Evolutionary conservation across 352 stramenopile species (phyloP).

Genomic region (Phytophthora pluvialis): DNA sequence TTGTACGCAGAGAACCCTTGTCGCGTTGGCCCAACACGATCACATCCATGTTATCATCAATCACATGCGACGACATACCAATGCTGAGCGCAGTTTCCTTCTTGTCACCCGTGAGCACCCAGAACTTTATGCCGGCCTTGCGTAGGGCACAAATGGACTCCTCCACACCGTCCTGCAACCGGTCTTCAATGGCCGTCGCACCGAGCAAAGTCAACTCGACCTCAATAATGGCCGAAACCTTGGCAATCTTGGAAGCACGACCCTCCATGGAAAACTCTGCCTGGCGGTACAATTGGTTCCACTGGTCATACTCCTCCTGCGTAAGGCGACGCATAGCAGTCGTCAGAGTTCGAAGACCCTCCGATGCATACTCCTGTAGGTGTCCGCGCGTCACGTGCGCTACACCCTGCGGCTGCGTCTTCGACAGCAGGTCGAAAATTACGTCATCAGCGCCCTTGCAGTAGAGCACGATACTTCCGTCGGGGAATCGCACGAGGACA

Average conservation of each 20-base stretch:
- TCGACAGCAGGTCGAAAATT: constrained; percentile 76
- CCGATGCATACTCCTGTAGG: constrained; percentile 82
- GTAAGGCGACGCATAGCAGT: constrained; percentile 74
- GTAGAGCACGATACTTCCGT: constrained; percentile 78
- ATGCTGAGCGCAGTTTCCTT: constrained; percentile 90
- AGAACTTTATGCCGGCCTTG: constrained; percentile 96
- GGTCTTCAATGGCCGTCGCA: constrained; percentile 93
- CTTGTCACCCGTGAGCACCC: constrained; percentile 95
- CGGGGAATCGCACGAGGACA: constrained; percentile 91
- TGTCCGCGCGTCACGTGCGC: constrained; percentile 83
- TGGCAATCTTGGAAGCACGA: constrained; percentile 75
- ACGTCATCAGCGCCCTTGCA: constrained; percentile 88
- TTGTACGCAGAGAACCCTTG: constrained; percentile 75
- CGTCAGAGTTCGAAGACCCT: constrained; percentile 80
- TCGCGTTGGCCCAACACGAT: constrained; percentile 86
- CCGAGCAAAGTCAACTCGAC: constrained; percentile 88
- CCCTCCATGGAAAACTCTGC: constrained; percentile 80
- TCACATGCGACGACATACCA: constrained; percentile 90
- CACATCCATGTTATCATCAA: constrained; percentile 91
- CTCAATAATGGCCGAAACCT: constrained; percentile 84
- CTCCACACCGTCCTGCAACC: constrained; percentile 92
- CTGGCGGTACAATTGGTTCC: constrained; percentile 71
- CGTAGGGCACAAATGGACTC: constrained; percentile 92
- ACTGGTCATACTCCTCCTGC: constrained; percentile 77
- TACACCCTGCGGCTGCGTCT: constrained; percentile 75